Evolutionary conservation across 2,329 filamentous ascomycete genomes (phyloP).

Genomic region (Orbilia brochopaga): DNA sequence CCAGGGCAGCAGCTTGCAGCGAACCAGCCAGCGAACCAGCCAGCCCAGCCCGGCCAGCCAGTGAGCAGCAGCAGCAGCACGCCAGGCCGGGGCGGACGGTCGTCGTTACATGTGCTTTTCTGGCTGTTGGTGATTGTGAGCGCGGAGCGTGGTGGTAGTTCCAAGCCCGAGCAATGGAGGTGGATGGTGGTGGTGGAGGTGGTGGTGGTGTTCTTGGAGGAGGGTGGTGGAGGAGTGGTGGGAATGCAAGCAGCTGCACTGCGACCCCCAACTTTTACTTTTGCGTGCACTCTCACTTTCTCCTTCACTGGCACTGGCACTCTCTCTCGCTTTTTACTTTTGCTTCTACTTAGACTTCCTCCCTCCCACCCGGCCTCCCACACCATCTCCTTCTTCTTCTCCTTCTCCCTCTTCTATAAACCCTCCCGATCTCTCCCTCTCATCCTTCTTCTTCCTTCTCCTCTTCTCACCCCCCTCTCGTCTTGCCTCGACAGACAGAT

Average conservation of each 20-base stretch:
- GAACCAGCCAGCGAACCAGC: too few relatives aligned
- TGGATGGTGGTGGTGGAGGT: not conserved
- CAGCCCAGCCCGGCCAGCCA: not conserved
- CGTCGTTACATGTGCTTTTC: conserved; percentile 13
- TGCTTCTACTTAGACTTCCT: too few relatives aligned
- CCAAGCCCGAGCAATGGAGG: not conserved
- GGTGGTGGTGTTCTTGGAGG: not conserved
- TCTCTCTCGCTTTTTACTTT: too few relatives aligned
- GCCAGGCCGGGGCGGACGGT: not conserved
- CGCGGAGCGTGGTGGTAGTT: not conserved
- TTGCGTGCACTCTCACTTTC: too few relatives aligned
- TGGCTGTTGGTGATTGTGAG: conserved; percentile 4
- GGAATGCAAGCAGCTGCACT: conserved; percentile 3
- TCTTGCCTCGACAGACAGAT: not conserved
- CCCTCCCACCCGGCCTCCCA: not conserved
- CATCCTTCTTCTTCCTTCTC: conserved; percentile 6
- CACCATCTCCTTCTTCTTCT: conserved; percentile 11
- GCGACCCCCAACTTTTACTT: conserved; percentile 7
- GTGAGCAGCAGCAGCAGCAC: not conserved
- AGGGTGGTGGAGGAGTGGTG: not conserved
- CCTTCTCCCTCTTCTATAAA: conserved; percentile 10
- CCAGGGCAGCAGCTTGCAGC: not conserved
- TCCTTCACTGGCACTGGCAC: too few relatives aligned
- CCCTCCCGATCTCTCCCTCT: not conserved
- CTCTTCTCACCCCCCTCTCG: conserved; percentile 1